These are phyloP conservation scores for Epichloe baconii DNA, from an alignment of 2,329 filamentous ascomycete species.

Conservation along the genomic window DNA sequence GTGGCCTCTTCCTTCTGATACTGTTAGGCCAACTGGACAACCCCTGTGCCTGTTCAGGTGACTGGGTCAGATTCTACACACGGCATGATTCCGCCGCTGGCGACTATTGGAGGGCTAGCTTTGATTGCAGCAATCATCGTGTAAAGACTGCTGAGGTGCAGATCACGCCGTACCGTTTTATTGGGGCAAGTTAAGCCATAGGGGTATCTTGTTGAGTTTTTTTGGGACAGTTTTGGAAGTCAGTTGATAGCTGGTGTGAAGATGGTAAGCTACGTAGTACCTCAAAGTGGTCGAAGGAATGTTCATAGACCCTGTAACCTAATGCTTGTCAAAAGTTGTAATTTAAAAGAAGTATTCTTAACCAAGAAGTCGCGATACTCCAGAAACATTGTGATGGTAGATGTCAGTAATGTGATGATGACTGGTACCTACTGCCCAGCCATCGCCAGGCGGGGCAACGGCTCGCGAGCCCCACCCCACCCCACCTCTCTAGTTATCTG, in stretches of 20 bases:
- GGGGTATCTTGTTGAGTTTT: slow-evolving; percentile 6
- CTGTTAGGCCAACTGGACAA: slow-evolving; percentile 8
- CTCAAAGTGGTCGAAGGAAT: slow-evolving; percentile 2
- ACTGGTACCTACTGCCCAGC: background rate
- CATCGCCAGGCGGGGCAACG: slow-evolving; percentile 1
- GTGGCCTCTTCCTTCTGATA: slow-evolving; percentile 12
- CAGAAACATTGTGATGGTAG: too few species aligned
- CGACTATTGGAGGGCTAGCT: slow-evolving; percentile 13
- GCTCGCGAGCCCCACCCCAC: background rate
- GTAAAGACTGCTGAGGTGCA: slow-evolving; percentile 3
- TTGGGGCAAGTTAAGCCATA: background rate
- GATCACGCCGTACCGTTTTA: background rate
- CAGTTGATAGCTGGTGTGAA: slow-evolving; percentile 9
- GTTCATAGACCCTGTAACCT: slow-evolving; percentile 2
- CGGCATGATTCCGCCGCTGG: slow-evolving; percentile 11
- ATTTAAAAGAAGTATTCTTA: background rate
- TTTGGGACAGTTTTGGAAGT: slow-evolving; percentile 12
- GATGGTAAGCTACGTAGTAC: slow-evolving; percentile 7
- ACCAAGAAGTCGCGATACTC: too few species aligned
- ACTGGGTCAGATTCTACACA: slow-evolving; percentile 15
- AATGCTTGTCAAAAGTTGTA: slow-evolving; percentile 4
- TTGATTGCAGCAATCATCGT: slow-evolving; percentile 16
- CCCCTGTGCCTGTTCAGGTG: slow-evolving; percentile 16
- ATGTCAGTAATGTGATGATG: background rate
- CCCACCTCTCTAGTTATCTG: background rate